Percentiles rank a stretch among this genome's conserved stretches.
Evolutionary conservation across 1,139 yeast species (phyloP).

Genomic region (Yamadazyma spencermartinsiae): DNA sequence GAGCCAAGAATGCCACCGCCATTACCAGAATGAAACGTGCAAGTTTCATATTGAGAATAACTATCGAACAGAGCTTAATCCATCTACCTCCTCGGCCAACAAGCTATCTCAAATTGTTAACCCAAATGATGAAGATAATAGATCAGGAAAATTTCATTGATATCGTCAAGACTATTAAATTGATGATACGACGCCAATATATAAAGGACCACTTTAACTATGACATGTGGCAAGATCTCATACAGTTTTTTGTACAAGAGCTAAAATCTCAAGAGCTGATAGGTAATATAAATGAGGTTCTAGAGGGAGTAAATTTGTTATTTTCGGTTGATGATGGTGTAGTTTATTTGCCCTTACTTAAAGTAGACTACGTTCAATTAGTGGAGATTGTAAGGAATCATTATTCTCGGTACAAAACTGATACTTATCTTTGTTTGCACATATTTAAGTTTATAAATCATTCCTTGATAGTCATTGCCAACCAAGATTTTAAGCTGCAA

Average conservation of each 20-base stretch:
- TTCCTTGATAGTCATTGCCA: slow-evolving; percentile 10
- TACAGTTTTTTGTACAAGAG: slow-evolving; percentile 5
- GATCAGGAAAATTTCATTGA: slow-evolving; percentile 10
- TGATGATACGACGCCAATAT: slow-evolving; percentile 14
- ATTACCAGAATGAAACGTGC: slow-evolving; percentile 8
- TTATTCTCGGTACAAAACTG: not conserved
- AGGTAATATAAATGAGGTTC: slow-evolving; percentile 3
- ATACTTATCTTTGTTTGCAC: slow-evolving; percentile 1
- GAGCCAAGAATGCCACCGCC: slow-evolving; percentile 9
- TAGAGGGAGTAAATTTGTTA: slow-evolving; percentile 5
- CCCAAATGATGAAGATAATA: slow-evolving; percentile 6
- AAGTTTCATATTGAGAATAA: slow-evolving; percentile 9
- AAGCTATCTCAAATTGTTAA: slow-evolving; percentile 7
- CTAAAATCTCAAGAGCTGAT: not conserved
- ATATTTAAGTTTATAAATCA: slow-evolving; percentile 11
- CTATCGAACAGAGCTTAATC: slow-evolving; percentile 9
- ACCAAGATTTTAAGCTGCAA: slow-evolving; percentile 7
- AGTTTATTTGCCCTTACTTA: not conserved
- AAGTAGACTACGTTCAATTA: not conserved
- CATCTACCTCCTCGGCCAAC: slow-evolving; percentile 9
- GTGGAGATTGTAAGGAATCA: not conserved
- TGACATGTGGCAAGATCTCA: slow-evolving; percentile 11
- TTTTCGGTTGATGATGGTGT: not conserved
- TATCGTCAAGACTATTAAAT: slow-evolving; percentile 10
- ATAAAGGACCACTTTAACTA: slow-evolving; percentile 15